phyloP scores from a whole-genome alignment of 106 monocot species.

The Iris macrosiphon region DNA sequence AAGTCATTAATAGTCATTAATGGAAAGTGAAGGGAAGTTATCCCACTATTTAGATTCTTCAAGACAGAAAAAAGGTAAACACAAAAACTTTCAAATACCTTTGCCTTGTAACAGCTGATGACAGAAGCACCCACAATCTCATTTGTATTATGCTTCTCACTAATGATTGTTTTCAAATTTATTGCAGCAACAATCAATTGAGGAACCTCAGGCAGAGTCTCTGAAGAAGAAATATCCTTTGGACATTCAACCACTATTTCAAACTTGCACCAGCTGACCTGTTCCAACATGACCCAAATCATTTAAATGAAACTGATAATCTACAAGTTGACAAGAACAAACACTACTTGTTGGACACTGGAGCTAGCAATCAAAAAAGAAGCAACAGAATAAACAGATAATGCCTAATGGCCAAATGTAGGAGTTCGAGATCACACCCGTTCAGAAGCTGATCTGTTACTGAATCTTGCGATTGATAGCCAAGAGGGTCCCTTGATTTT shows the following conservation, averaged over 20 bases:
- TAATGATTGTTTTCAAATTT: conserved; percentile 88
- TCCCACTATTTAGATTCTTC: too few relatives aligned
- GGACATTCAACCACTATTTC: conserved; percentile 76
- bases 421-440: conserved; percentile 31
- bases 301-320: background rate
- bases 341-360: background rate
- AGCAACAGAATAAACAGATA: background rate
- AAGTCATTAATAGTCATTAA: too few relatives aligned
- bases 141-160: conserved; percentile 55
- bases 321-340: background rate
- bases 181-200: conserved; percentile 66
- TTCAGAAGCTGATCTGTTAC: conserved; percentile 39
- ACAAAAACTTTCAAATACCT: conserved; percentile 37
- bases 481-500: conserved; percentile 94
- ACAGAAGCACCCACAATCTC: conserved; percentile 92
- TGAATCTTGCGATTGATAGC: conserved; percentile 82
- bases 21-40: too few relatives aligned
- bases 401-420: background rate
- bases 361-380: background rate
- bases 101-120: conserved; percentile 78
- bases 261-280: conserved; percentile 99
- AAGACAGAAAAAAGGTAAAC: background rate
- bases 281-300: conserved; percentile 10
- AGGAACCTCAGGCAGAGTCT: conserved; percentile 58
- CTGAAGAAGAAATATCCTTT: conserved; percentile 68